Evolutionary conservation across 352 stramenopile genomes (phyloP), one percentile per base, ranked within the genome.

Genomic region (Globisporangium spinosum): DNA sequence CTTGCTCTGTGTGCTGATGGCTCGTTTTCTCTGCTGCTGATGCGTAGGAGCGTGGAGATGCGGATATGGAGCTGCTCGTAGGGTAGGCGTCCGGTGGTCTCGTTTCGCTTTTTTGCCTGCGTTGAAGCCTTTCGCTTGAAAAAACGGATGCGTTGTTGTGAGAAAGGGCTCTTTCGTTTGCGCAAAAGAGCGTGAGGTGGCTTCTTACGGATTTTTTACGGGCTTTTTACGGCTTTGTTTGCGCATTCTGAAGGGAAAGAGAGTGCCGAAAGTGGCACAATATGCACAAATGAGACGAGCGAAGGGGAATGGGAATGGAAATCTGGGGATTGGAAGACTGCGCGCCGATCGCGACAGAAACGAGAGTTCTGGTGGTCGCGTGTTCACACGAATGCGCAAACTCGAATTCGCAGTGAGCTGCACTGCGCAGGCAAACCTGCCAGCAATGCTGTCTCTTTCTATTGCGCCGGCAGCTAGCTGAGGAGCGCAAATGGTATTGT

Each of bases 31-130:
- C 12, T 4, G 1, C 40, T 27, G 58, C 12, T 51, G 34, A 5
- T 61, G 59, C 38, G 45, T 34, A 22, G 60, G 43, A 38, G 60
- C 60, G 60, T 56, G 60, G 60, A 65, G 40, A 65, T 65, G 45
- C 45, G 34, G 60, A 65, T 58, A 22, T 65, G 60, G 40, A 27
- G 15, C 17, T 35, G 13, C 12, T 34, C 5, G 25, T 29, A 17
- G 29, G 29, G 29, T 32, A 32, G 29, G 17, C 54, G 45, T 65
- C 45, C 45, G 43, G 60, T 65, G 60, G 59, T 65, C 59, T 43
- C 55, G 10, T 57, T 53, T 55, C 7, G 13, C 22, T n/a, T 49
- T 6, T 20, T 49, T 43, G 35, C 35, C 12, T 51, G 58, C 58
- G 23, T 64, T 65, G 59, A 65, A 65, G 59, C 20, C 54, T 34